Evolutionary conservation across 169 alveolate species (phyloP), one percentile per base, ranked within the genome.

Genomic region (Plasmodium malariae): DNA sequence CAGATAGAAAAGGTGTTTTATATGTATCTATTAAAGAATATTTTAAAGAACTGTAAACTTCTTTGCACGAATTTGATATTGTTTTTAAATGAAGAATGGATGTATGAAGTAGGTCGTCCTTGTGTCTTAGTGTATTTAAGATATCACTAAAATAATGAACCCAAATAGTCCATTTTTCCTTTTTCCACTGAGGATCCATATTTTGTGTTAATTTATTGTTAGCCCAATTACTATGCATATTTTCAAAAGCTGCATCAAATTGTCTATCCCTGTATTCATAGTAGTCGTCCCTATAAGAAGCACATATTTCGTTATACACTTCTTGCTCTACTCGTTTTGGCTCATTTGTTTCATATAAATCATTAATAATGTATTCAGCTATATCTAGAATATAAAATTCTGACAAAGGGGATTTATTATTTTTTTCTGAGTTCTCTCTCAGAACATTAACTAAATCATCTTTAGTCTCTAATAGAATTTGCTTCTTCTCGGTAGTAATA

Each of bases 211-310:
- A 67, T 67, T 67, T 30, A 48, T 67, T 67, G 43, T 67, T 36
- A 21, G 74, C 74, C 74, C 74, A 67, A 26, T 67, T 67, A 37
- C 59, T 67, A 37, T 67, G 74, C 34, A 49, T 49, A 67, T 67
- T 67, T 11, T 67, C 74, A 67, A 67, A 67, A 14, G 74, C 74
- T 36, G 34, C 74, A 21, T 67, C 21, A 67, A 67, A 67, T 67
- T 67, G 74, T 67, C 74, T 67, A 36, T 67, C 74, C 36, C 74
- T 30, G 36, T 67, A 67, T 34, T 67, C 74, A 37, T 67, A 67
- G 36, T 67, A 67, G 2, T 67, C 74, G 11, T 37, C 32, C 36
- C 74, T 67, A 49, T 67, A 67, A 9, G 34, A 36, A 67, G 34
- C 74, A 67, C 74, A 67, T 5, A 11, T 7, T 34, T 36, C 37